Evolutionary conservation across 2,329 filamentous ascomycete species (phyloP).

Genomic region (Sarocladium oryzae): DNA sequence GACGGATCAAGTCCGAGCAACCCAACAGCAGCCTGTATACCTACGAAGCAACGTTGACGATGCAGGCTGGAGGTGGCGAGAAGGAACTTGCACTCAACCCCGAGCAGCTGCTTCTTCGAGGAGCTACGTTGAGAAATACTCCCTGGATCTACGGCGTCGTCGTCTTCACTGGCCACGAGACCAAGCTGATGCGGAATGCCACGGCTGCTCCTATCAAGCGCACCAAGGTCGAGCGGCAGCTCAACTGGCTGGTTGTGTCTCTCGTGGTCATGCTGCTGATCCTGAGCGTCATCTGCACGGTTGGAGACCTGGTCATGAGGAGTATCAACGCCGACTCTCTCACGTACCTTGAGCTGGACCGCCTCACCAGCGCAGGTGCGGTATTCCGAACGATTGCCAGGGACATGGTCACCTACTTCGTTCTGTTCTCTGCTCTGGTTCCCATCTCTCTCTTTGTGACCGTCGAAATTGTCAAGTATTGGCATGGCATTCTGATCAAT

Average conservation of each 20-base stretch:
- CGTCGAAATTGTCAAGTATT: conserved; percentile 96
- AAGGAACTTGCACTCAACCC: conserved; percentile 86
- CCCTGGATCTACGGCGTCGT: conserved; percentile 96
- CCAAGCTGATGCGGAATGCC: conserved; percentile 97
- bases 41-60: conserved; percentile 91
- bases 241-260: conserved; percentile 89
- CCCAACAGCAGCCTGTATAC: conserved; percentile 98
- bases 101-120: conserved; percentile 87
- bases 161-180: conserved; percentile 90
- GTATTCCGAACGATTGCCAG: conserved; percentile 78
- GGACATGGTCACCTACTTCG: conserved; percentile 98
- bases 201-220: conserved; percentile 96
- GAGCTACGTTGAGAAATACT: conserved; percentile 90
- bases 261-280: conserved; percentile 76
- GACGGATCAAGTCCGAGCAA: conserved; percentile 86
- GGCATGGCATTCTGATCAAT: conserved; percentile 95
- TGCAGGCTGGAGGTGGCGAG: conserved; percentile 84
- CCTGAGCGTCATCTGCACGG: conserved; percentile 82
- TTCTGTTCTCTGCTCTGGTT: conserved; percentile 91
- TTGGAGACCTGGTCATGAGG: conserved; percentile 81
- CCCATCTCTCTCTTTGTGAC: conserved; percentile 98
- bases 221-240: conserved; percentile 88
- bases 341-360: conserved; percentile 63
- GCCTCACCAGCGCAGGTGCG: conserved; percentile 45
- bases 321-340: conserved; percentile 55